Conservation (phyloP, 805 yeast genomes). For the Wickerhamomyces ciferrii region DNA sequence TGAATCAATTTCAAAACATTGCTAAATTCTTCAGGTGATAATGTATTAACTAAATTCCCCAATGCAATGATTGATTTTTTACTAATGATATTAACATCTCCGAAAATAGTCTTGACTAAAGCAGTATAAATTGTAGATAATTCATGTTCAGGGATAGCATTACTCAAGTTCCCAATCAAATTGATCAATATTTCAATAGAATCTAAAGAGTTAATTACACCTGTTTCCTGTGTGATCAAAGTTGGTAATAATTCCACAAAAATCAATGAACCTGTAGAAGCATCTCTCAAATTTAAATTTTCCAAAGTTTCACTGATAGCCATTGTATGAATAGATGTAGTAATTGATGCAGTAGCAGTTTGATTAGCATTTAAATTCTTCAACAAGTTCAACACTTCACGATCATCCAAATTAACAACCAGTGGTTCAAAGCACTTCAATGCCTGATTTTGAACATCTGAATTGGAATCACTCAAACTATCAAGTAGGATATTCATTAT, state of each 20-base stretch:
- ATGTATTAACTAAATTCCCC: conserved; percentile 32
- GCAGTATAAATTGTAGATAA: conserved; percentile 19
- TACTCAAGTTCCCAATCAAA: conserved; percentile 44
- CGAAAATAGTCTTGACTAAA: conserved; percentile 33
- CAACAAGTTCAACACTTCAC: conserved; percentile 16
- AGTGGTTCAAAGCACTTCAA: conserved; percentile 49
- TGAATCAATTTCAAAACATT: conserved; percentile 14
- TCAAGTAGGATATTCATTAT: conserved; percentile 36
- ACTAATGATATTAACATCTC: conserved; percentile 38
- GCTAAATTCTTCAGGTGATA: conserved; percentile 21
- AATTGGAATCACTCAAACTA: conserved; percentile 51
- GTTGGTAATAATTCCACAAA: conserved; percentile 34
- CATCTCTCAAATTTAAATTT: conserved; percentile 18
- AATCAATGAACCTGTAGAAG: conserved; percentile 22
- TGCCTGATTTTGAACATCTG: conserved; percentile 75
- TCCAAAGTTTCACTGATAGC: conserved; percentile 20
- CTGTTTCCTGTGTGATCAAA: conserved; percentile 27
- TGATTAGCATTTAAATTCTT: conserved; percentile 13
- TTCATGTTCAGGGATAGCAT: conserved; percentile 32
- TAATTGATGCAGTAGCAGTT: conserved; percentile 18
- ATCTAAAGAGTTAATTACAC: conserved; percentile 37
- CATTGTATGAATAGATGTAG: conserved; percentile 23
- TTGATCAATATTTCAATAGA: conserved; percentile 57
- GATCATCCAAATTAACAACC: conserved; percentile 18
- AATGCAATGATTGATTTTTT: conserved; percentile 46